Conservation (phyloP, 257 asterid genomes). For the Rhazya stricta region DNA sequence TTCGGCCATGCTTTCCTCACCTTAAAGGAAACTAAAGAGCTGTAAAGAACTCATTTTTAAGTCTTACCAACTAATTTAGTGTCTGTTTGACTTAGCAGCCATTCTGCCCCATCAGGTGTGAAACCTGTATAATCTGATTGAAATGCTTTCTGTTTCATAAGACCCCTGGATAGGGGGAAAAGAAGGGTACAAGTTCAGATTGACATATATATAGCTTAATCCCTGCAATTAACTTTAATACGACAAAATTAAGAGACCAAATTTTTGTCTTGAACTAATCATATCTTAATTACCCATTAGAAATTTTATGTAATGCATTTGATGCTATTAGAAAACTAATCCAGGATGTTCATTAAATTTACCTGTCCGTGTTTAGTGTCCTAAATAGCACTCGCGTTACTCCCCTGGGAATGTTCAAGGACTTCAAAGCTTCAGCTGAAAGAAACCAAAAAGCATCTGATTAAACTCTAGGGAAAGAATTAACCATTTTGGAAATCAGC, state of each 20-base stretch:
- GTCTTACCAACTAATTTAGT: constrained; percentile 31
- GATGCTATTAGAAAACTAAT: too few relatives aligned
- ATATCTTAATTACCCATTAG: too few relatives aligned
- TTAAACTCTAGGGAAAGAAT: not conserved
- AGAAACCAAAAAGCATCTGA: not conserved
- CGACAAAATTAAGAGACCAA: too few relatives aligned
- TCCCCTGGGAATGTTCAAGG: constrained; percentile 66
- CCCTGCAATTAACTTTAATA: too few relatives aligned
- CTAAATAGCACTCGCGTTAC: constrained; percentile 50
- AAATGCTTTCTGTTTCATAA: constrained; percentile 22
- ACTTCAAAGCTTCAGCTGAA: constrained; percentile 74
- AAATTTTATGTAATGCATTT: too few relatives aligned
- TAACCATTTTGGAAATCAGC: not conserved
- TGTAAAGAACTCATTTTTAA: not conserved
- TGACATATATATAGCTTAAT: too few relatives aligned
- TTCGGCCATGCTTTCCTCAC: not conserved
- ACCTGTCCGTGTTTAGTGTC: constrained; percentile 22
- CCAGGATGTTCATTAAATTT: not conserved
- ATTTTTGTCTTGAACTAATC: not conserved
- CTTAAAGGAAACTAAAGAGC: not conserved
- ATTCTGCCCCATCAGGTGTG: constrained; percentile 28
- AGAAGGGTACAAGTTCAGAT: not conserved
- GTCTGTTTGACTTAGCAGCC: constrained; percentile 25
- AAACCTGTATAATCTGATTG: constrained; percentile 20
- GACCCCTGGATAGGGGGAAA: constrained; percentile 13